A percentile compares a stretch with the other conserved stretches of the same genome.
Evolutionary conservation across 768 basidiomycete species (phyloP).

Genomic region (Myochromella boudieri): DNA sequence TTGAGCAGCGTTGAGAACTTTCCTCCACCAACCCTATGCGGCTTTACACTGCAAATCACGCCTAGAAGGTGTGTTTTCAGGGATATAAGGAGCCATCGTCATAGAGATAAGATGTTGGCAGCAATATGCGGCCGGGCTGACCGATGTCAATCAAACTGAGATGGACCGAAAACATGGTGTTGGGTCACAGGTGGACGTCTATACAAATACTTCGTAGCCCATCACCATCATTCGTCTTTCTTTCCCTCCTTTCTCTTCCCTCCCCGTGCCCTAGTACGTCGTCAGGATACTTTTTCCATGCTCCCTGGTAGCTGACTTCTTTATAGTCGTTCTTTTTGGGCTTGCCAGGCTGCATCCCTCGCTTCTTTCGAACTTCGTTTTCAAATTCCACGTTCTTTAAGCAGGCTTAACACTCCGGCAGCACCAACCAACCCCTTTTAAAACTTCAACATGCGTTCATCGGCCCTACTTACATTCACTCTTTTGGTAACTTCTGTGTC

Average conservation of each 20-base stretch:
- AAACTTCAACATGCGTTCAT: constrained; percentile 43
- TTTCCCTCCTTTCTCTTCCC: constrained; percentile 29
- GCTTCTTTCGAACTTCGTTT: constrained; percentile 34
- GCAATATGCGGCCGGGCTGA: constrained; percentile 20
- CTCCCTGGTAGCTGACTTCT: constrained; percentile 4
- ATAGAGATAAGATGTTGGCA: constrained; percentile 27
- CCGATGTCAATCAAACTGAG: constrained; percentile 30
- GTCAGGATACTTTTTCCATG: constrained; percentile 4
- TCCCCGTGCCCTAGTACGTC: constrained; percentile 38
- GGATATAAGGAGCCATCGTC: too few relatives aligned
- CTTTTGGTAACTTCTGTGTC: constrained; percentile 45
- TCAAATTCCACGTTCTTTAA: constrained; percentile 37
- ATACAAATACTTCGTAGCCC: constrained; percentile 31
- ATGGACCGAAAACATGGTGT: constrained; percentile 18
- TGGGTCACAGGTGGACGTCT: constrained; percentile 24
- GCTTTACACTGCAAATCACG: too few relatives aligned
- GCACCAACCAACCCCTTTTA: constrained; percentile 15
- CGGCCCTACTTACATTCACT: constrained; percentile 42
- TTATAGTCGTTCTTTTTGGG: constrained; percentile 52
- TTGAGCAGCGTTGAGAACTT: too few relatives aligned
- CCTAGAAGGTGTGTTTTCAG: too few relatives aligned
- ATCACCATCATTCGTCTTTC: constrained; percentile 19
- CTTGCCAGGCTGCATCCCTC: constrained; percentile 74
- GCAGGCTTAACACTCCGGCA: constrained; percentile 40
- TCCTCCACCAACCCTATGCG: too few relatives aligned